Percentiles rank a stretch among this genome's conserved stretches.
phyloP scores from a whole-genome alignment of 2,329 filamentous ascomycete species.

The Colletotrichum falcatum region DNA sequence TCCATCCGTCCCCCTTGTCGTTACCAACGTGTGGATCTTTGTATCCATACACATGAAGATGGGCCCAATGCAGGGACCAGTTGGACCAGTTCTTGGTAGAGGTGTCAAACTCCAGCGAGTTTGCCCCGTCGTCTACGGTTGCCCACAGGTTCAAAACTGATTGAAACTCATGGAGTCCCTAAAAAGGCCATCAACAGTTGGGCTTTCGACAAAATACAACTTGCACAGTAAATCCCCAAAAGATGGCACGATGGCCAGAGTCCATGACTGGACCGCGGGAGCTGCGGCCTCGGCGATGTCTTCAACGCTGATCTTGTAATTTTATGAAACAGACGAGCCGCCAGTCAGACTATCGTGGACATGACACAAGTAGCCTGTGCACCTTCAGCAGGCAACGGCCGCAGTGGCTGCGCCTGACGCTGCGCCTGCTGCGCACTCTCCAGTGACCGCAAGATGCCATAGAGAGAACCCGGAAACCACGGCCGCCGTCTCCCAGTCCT shows the following conservation, averaged over 20 bases:
- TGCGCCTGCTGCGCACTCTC: neutral
- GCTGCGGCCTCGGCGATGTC: too few relatives aligned
- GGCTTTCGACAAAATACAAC: neutral
- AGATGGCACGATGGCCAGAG: neutral
- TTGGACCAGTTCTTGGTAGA: too few relatives aligned
- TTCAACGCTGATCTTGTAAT: too few relatives aligned
- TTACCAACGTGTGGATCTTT: neutral
- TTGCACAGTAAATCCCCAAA: neutral
- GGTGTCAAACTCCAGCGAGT: neutral
- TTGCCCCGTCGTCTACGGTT: neutral
- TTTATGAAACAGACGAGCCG: too few relatives aligned
- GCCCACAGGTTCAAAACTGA: neutral
- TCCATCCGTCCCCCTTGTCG: neutral
- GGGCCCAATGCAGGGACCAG: neutral
- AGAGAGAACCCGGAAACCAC: constrained; percentile 24
- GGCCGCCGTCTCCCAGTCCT: constrained; percentile 34
- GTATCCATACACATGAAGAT: constrained; percentile 3
- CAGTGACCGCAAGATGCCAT: constrained; percentile 18
- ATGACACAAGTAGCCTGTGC: too few relatives aligned
- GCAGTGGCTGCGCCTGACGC: neutral
- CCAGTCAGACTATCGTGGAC: too few relatives aligned
- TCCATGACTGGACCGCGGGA: too few relatives aligned
- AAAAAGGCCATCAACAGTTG: neutral
- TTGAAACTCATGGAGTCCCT: neutral
- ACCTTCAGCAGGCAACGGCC: neutral